Evolutionary conservation across 2,329 filamentous ascomycete species (phyloP), one percentile per base, ranked within the genome.

Genomic region (Diaporthe velutina): DNA sequence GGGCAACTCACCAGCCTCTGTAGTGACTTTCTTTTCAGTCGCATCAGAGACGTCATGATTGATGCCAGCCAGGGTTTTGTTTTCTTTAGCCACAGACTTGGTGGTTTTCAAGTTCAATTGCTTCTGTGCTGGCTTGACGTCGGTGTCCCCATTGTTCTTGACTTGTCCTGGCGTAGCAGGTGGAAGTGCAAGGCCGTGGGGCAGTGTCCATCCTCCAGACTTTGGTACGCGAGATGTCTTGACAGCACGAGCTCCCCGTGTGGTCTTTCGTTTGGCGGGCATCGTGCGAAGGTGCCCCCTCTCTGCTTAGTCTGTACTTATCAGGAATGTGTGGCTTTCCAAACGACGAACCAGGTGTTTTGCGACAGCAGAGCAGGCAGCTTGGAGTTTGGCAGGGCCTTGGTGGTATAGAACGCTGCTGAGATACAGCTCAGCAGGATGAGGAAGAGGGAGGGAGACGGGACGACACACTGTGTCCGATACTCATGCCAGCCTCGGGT

Each of bases 161-260:
- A 15, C 40, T 9, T 48, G 40, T 33, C 15, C 60, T n/a, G 40
- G 30, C 13, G 54, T 13, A 12, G 38, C 1, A 12, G 50, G 3
- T 52, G 70, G 57, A n/a, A 72, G 3, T 12, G 45, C 70, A 52
- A 72, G 58, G 42, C 70, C 70, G 13, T 72, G 70, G 17, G 70
- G 45, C 30, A 38, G 35, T n/a, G 5, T 40, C 70, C 70, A 72
- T 64, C 35, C 70, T 54, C 70, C 70, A 25, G 70, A 42, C 25
- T 64, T 54, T 4, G 70, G 70, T 7, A 72, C 57, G 1, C 70
- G 57, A 15, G 45, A 33, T 5, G 42, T 54, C 48, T 28, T 71
- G 17, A 45, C 13, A 25, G 17, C 57, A 38, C 33, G 45, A 28
- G 15, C 35, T 52, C 48, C 64, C 33, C n/a, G 48, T 28, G 54